Conservation (phyloP, 345 rosid genomes). For the Atalantia buxifolia region DNA sequence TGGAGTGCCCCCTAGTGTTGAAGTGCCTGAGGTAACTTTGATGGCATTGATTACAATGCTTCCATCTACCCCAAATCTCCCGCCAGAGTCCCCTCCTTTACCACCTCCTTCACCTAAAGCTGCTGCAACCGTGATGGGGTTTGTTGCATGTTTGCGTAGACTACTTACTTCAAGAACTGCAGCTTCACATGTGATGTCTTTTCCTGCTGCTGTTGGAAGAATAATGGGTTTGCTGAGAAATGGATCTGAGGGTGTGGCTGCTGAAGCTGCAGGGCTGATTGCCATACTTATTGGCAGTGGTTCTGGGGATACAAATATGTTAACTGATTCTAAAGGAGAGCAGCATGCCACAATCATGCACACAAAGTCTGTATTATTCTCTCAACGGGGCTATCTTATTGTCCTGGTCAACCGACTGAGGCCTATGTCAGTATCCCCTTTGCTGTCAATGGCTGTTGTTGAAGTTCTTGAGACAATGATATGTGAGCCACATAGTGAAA, state of each 20-base stretch:
- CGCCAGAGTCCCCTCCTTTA: constrained; percentile 93
- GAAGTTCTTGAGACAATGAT: constrained; percentile 98
- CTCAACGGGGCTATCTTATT: constrained; percentile 66
- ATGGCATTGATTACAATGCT: constrained; percentile 99
- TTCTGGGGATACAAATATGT: constrained; percentile 54
- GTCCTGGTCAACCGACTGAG: constrained; percentile 86
- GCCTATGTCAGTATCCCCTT: constrained; percentile 93
- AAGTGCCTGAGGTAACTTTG: constrained; percentile 93
- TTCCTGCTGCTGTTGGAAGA: constrained; percentile 99
- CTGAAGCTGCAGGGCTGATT: constrained; percentile 89
- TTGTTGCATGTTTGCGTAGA: constrained; percentile 93
- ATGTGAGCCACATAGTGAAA: constrained; percentile 98
- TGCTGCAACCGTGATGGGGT: constrained; percentile 98
- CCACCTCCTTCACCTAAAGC: constrained; percentile 99
- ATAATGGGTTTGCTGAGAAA: constrained; percentile 98
- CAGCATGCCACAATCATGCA: constrained; percentile 95
- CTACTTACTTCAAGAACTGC: constrained; percentile 86
- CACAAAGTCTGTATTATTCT: constrained; percentile 86
- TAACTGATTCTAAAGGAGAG: constrained; percentile 81
- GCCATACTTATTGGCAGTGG: constrained; percentile 89
- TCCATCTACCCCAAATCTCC: constrained; percentile 86
- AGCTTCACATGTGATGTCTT: constrained; percentile 95
- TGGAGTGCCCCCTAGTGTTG: constrained; percentile 80
- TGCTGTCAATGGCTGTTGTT: constrained; percentile 94
- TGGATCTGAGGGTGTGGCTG: constrained; percentile 97